Evolutionary conservation across 768 basidiomycete species (phyloP).

Genomic region (Boletus coccyginus): DNA sequence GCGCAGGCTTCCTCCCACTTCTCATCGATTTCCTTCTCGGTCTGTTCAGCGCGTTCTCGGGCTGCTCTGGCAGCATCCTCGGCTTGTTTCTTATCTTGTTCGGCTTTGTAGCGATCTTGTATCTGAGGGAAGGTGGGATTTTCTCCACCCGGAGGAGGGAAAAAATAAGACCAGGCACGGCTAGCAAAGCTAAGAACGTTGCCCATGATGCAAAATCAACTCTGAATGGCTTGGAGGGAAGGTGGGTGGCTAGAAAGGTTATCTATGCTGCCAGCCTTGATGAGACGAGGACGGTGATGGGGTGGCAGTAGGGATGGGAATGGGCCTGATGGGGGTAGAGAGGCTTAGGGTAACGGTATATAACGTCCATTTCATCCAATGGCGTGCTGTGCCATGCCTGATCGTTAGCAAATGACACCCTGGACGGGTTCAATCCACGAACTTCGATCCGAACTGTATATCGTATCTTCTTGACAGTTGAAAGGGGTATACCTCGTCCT

Average conservation of each 20-base stretch:
- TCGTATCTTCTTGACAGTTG: too few relatives aligned
- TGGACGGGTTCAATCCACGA: not conserved
- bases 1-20: constrained; percentile 3
- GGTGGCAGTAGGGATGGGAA: not conserved
- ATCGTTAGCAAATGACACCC: not conserved
- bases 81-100: constrained; percentile 1
- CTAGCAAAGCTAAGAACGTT: not conserved
- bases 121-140: constrained; percentile 14
- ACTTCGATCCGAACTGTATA: not conserved
- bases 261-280: not conserved
- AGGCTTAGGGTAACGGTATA: not conserved
- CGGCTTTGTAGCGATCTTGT: constrained; percentile 1
- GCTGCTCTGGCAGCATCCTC: constrained; percentile 6
- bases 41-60: not conserved
- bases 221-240: not conserved
- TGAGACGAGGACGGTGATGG: not conserved
- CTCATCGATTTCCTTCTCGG: not conserved
- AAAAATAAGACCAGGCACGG: not conserved
- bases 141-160: constrained; percentile 1
- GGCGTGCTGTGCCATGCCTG: not conserved
- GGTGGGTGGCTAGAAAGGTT: not conserved
- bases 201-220: not conserved
- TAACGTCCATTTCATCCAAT: not conserved
- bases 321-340: too few relatives aligned
- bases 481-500: too few relatives aligned